phyloP scores from a whole-genome alignment of 345 rosid genomes.

The Eucalyptus rudis region DNA sequence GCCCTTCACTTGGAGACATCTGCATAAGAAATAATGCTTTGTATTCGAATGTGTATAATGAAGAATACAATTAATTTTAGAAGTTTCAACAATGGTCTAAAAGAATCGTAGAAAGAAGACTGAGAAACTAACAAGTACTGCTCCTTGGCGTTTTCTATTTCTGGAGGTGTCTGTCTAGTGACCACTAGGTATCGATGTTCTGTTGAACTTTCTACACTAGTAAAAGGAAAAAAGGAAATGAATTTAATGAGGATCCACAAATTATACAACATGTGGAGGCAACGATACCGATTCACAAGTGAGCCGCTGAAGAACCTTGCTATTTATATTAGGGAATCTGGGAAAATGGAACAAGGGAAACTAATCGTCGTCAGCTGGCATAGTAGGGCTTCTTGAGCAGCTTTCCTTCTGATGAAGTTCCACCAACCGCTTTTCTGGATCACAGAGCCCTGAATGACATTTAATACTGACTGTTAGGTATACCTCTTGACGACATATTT shows the following conservation, averaged over 20 bases:
- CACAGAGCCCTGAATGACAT: slow-evolving; percentile 53
- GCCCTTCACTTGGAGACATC: not conserved
- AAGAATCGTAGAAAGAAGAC: not conserved
- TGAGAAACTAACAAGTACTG: not conserved
- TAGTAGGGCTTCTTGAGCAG: slow-evolving; percentile 76
- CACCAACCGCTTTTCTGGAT: slow-evolving; percentile 60
- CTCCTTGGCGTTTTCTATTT: not conserved
- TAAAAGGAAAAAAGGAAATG: not conserved
- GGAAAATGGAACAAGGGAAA: not conserved
- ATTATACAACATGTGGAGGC: not conserved
- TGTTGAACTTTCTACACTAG: not conserved
- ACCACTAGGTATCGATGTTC: not conserved
- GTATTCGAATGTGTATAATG: not conserved
- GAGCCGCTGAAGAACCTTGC: not conserved
- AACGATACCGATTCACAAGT: not conserved
- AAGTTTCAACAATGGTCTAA: not conserved
- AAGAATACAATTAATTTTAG: not conserved
- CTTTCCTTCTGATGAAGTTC: slow-evolving; percentile 71
- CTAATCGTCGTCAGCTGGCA: slow-evolving; percentile 25
- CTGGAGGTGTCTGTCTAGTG: not conserved
- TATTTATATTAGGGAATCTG: not conserved
- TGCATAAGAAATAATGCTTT: not conserved
- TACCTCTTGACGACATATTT: not conserved
- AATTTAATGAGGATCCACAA: not conserved
- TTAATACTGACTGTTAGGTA: not conserved